phyloP scores from a whole-genome alignment of 768 basidiomycete genomes.

The Lentinula aciculospora region DNA sequence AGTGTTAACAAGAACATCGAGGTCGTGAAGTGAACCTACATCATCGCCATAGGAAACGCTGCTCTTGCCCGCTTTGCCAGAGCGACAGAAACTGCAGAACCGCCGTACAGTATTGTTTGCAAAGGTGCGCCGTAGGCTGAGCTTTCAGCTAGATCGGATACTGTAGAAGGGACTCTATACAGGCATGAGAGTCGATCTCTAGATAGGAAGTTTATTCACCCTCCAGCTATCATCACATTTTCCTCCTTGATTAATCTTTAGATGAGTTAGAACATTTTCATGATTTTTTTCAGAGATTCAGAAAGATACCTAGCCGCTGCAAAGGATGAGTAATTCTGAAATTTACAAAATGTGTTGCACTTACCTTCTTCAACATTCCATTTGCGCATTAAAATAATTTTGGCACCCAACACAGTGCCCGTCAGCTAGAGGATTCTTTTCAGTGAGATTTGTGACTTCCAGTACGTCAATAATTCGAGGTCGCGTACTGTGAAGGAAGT shows the following conservation, averaged over 20 bases:
- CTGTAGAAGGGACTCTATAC: neutral
- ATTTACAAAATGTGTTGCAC: too few species aligned
- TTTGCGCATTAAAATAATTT: conserved; percentile 3
- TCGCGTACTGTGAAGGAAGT: neutral
- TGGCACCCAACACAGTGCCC: neutral
- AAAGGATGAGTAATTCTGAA: neutral
- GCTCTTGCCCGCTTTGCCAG: conserved; percentile 2
- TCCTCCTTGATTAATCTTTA: conserved; percentile 2
- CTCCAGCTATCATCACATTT: neutral
- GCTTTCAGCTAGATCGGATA: conserved; percentile 3
- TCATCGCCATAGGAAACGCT: conserved; percentile 4
- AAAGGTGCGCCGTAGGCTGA: neutral
- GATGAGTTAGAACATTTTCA: neutral
- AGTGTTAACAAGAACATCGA: neutral
- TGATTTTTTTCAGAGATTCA: neutral
- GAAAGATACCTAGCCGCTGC: neutral
- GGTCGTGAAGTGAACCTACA: neutral
- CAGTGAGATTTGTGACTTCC: neutral
- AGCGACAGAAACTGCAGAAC: neutral
- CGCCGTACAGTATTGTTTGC: neutral
- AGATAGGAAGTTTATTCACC: neutral
- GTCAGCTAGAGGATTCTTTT: neutral
- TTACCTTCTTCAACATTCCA: conserved; percentile 1
- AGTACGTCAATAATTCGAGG: neutral
- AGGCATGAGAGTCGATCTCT: neutral